phyloP scores from a whole-genome alignment of 2,329 filamentous ascomycete species.

The Davidsoniella neocaledoniae region DNA sequence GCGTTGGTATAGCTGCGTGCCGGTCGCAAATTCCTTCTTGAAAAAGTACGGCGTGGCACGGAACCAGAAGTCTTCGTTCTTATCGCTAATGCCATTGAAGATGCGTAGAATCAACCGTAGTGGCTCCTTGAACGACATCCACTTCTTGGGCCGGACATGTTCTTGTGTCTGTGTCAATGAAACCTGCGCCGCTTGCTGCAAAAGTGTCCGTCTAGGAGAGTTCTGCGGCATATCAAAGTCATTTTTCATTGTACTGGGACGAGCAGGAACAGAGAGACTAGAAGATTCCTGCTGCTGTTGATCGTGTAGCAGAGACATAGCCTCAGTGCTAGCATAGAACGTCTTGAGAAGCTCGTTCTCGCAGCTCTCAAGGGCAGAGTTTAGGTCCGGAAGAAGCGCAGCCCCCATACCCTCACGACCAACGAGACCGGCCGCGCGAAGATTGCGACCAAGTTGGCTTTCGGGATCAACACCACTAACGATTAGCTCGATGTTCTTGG shows the following conservation, averaged over 20 bases:
- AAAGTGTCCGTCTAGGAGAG: constrained; percentile 64
- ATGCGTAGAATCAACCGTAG: constrained; percentile 83
- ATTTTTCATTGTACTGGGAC: not conserved
- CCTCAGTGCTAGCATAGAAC: constrained; percentile 55
- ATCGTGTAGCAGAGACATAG: constrained; percentile 22
- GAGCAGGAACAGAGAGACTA: constrained; percentile 30
- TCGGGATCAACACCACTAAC: constrained; percentile 68
- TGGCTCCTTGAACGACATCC: constrained; percentile 78
- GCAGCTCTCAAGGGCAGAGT: constrained; percentile 82
- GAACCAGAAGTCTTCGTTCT: constrained; percentile 95
- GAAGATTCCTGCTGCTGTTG: constrained; percentile 26
- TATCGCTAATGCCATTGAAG: constrained; percentile 73
- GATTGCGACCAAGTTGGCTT: constrained; percentile 56
- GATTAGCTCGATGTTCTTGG: constrained; percentile 63
- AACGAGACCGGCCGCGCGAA: constrained; percentile 64
- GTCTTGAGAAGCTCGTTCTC: constrained; percentile 85
- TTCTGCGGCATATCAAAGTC: constrained; percentile 35
- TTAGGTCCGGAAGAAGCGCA: constrained; percentile 71
- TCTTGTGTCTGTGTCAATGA: constrained; percentile 41
- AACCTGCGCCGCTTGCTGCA: constrained; percentile 58
- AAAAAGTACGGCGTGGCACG: constrained; percentile 59
- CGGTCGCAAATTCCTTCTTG: constrained; percentile 47
- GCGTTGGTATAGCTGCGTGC: constrained; percentile 58
- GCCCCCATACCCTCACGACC: constrained; percentile 58
- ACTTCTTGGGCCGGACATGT: constrained; percentile 45